These are phyloP conservation scores for Sequoiadendron giganteum DNA, from an alignment of 75 land plant genomes.

Conservation along the genomic window DNA sequence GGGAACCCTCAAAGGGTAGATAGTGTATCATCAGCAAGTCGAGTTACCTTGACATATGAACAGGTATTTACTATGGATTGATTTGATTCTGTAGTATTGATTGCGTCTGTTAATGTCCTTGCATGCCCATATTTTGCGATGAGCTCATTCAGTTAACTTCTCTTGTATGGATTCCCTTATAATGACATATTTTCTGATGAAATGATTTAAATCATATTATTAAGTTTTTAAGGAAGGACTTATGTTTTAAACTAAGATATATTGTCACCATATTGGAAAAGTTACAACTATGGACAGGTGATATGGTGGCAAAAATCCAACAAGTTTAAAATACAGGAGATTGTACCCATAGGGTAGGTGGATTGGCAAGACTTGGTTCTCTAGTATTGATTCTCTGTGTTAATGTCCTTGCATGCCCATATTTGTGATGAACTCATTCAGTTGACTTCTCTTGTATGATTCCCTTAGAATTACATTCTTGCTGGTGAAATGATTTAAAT, in stretches of 20 bases:
- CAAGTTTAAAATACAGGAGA: neutral
- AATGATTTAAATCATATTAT: neutral
- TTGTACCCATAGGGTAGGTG: neutral
- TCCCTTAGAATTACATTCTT: neutral
- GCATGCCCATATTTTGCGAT: neutral
- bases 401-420: neutral
- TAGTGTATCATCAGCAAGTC: slow-evolving; percentile 59
- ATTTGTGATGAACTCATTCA: neutral
- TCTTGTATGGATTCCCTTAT: neutral
- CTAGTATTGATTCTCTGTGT: neutral
- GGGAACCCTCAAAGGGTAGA: slow-evolving; percentile 96
- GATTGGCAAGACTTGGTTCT: neutral
- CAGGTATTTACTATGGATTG: slow-evolving; percentile 53
- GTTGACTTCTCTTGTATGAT: neutral
- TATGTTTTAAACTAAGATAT: neutral
- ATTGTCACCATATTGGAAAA: neutral
- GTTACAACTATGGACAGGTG: neutral
- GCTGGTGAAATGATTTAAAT: neutral
- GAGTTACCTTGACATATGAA: slow-evolving; percentile 90
- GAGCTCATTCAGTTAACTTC: neutral
- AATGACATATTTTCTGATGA: neutral
- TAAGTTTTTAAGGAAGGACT: neutral
- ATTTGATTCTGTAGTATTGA: neutral
- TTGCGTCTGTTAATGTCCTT: neutral
- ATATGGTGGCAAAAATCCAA: neutral